Base-by-base conservation (phyloP, 2,329 filamentous ascomycete genomes). In the Colletotrichum spinosum region DNA sequence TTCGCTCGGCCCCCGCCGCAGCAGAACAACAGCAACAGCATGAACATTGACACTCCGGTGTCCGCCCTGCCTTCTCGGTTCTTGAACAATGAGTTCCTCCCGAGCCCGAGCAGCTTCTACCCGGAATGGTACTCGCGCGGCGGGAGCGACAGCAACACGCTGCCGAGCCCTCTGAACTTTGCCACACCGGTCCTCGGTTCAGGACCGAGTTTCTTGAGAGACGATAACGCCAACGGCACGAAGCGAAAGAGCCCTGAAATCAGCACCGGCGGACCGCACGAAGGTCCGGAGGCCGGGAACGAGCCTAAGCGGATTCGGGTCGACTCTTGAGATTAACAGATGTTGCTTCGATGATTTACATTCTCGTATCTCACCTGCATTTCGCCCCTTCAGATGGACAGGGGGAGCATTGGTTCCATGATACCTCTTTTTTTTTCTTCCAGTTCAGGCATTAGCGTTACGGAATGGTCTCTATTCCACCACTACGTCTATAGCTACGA, bases 31-130 rank as follows among this genome's bases (percentile, higher is more conserved):
- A 88, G 85, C 71, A 81, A 73, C 65, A 80, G 75, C 55, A 79
- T 83, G 68, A 83, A 82, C 66, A 80, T 77, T 25, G 80, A 81
- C 60, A 90, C 96, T 0, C 96, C 96, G 0, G 94, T 97, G n/a
- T 97, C 94, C 2, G 94, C 95, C 4, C 83, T 99, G 10, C 96
- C 96, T 0, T 97, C 93, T 55, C 89, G 95, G 45, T 97, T 98
- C 77, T 90, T 98, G 71, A 91, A 90, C 63, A 93, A 92, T 69
- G 93, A 94, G 41, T 89, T 97, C 58, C 83, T 98, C 13, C 94
- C 96, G 0, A 97, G 93, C 60, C 96, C 96, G 0, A 97, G 92
- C 69, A 93, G 89, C 69, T 97, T 98, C 79, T 98, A 97, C 73
- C 90, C 92, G 0, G 94, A 97, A 68, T 97, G 94, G 94, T 90